Evolutionary conservation across 2,329 filamentous ascomycete genomes (phyloP).

Genomic region (Trichophyton benhamiae): DNA sequence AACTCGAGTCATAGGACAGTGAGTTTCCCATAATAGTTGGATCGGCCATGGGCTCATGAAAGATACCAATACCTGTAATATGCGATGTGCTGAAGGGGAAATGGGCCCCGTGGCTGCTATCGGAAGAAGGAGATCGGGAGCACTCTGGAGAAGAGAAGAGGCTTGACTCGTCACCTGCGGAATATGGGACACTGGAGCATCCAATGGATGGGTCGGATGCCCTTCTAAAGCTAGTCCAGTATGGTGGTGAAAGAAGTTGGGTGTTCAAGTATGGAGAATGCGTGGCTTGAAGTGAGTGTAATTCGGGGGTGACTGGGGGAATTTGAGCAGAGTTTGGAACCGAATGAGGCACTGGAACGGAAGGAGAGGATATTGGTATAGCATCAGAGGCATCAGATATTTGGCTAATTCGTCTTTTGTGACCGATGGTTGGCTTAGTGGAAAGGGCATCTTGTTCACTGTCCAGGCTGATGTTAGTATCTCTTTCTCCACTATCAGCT

Average conservation of each 20-base stretch:
- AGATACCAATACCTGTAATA: slow-evolving; percentile 25
- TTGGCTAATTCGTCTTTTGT: slow-evolving; percentile 9
- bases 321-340: background rate
- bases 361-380: background rate
- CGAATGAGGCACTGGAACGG: background rate
- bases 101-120: slow-evolving; percentile 22
- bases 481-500: background rate
- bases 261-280: background rate
- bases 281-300: slow-evolving; percentile 1
- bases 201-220: slow-evolving; percentile 21
- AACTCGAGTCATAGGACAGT: background rate
- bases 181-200: slow-evolving; percentile 25
- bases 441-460: slow-evolving; percentile 5
- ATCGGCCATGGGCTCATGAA: slow-evolving; percentile 23
- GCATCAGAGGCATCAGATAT: slow-evolving; percentile 6
- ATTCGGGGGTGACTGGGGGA: slow-evolving; percentile 2
- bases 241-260: slow-evolving; percentile 15
- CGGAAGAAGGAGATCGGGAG: slow-evolving; percentile 33
- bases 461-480: background rate
- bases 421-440: slow-evolving; percentile 6
- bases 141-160: slow-evolving; percentile 35
- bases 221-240: slow-evolving; percentile 28
- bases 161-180: slow-evolving; percentile 28
- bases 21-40: slow-evolving; percentile 5
- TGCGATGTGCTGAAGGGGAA: slow-evolving; percentile 21